These are phyloP conservation scores for Tylopilus plumbeoviolaceoides DNA, from an alignment of 768 basidiomycete genomes.

Conservation along the genomic window DNA sequence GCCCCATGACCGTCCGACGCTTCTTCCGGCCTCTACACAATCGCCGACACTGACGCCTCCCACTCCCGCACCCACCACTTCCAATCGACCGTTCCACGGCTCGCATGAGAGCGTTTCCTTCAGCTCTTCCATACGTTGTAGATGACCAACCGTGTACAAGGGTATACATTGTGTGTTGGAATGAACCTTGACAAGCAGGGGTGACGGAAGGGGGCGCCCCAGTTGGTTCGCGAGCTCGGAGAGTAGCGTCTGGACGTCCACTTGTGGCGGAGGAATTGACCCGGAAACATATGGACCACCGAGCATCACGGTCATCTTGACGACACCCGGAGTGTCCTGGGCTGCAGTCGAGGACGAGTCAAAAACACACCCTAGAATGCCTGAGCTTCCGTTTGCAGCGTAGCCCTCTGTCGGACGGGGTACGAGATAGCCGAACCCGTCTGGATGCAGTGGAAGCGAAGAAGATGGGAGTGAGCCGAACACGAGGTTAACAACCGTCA, in stretches of 20 bases:
- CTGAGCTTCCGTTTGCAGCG: constrained; percentile 32
- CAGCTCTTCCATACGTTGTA: constrained; percentile 62
- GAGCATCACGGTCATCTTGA: constrained; percentile 88
- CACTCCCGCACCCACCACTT: constrained; percentile 80
- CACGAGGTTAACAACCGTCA: constrained; percentile 86
- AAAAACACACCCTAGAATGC: constrained; percentile 83
- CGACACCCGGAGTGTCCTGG: constrained; percentile 50
- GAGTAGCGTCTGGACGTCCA: constrained; percentile 23
- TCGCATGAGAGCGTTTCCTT: constrained; percentile 35
- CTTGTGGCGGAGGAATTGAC: constrained; percentile 11
- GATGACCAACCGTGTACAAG: constrained; percentile 68
- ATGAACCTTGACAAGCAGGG: constrained; percentile 50
- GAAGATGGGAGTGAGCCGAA: constrained; percentile 49
- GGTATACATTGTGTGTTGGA: constrained; percentile 74
- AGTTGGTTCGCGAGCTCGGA: constrained; percentile 45
- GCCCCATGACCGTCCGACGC: constrained; percentile 43
- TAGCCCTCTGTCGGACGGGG: constrained; percentile 69
- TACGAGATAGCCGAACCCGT: constrained; percentile 92
- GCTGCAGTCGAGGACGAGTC: constrained; percentile 73
- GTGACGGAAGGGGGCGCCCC: constrained; percentile 45
- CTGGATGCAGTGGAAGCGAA: constrained; percentile 57
- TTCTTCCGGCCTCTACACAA: constrained; percentile 73
- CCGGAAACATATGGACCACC: constrained; percentile 63
- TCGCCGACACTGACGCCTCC: constrained; percentile 85
- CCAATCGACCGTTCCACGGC: constrained; percentile 48